Evolutionary conservation across 352 stramenopile genomes (phyloP).

Genomic region (Pythium aristosporum): DNA sequence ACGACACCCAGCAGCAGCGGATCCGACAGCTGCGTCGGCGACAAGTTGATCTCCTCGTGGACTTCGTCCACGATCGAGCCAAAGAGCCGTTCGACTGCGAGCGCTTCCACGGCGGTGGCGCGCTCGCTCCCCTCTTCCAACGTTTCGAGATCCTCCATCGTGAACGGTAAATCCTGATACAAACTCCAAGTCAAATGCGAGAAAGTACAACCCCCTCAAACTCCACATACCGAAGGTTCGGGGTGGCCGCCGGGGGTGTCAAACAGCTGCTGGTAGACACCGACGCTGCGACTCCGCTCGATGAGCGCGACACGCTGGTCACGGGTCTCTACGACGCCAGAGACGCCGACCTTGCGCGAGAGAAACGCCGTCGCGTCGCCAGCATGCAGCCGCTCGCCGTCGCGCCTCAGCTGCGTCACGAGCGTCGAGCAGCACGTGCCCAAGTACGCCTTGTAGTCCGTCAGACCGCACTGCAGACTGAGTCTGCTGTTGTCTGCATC

Average conservation of each 20-base stretch:
- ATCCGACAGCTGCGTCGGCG: conserved; percentile 35
- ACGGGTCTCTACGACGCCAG: conserved; percentile 58
- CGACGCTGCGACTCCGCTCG: conserved; percentile 58
- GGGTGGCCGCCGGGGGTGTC: conserved; percentile 82
- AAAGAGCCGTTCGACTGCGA: conserved; percentile 35
- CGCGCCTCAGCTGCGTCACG: conserved; percentile 34
- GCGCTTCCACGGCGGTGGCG: neutral
- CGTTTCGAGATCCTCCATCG: conserved; percentile 14
- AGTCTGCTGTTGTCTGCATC: conserved; percentile 8
- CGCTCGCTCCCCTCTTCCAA: conserved; percentile 5
- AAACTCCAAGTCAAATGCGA: neutral
- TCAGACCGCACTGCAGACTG: conserved; percentile 45
- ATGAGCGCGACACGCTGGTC: conserved; percentile 69
- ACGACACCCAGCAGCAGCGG: conserved; percentile 73
- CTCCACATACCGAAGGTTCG: conserved; percentile 39
- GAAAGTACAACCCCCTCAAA: neutral
- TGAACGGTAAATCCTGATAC: conserved; percentile 20
- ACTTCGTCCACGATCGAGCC: conserved; percentile 72
- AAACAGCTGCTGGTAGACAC: conserved; percentile 68
- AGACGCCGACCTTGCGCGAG: conserved; percentile 80
- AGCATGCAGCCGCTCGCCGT: conserved; percentile 12
- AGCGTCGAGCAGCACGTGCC: conserved; percentile 64
- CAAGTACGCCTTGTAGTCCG: conserved; percentile 78
- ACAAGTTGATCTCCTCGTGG: conserved; percentile 78
- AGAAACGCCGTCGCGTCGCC: conserved; percentile 52